A percentile compares a stretch with the other conserved stretches of the same genome.
Conservation (phyloP, 129 eudicot species). For the Dittrichia graveolens region DNA sequence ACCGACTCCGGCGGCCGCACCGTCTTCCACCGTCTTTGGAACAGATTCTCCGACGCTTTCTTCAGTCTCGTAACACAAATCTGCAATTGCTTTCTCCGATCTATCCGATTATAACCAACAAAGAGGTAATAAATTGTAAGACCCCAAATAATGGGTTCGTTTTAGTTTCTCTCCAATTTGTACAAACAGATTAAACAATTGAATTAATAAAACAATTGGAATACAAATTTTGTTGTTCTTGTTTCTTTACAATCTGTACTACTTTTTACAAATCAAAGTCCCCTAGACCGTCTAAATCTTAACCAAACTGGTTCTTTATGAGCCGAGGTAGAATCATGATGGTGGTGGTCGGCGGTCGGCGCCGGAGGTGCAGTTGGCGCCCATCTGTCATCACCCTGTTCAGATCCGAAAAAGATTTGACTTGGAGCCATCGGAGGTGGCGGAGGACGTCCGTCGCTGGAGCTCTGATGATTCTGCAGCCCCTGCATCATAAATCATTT, state of each 20-base stretch:
- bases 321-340: constrained; percentile 17
- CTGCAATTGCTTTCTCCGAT: constrained; percentile 26
- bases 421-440: constrained; percentile 41
- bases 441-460: constrained; percentile 38
- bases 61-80: constrained; percentile 11
- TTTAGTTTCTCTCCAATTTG: constrained; percentile 17
- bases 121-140: constrained; percentile 19
- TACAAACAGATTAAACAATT: constrained; percentile 21
- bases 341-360: constrained; percentile 23
- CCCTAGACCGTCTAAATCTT: constrained; percentile 45
- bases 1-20: constrained; percentile 37
- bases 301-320: constrained; percentile 39
- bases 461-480: constrained; percentile 22
- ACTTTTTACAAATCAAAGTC: constrained; percentile 6
- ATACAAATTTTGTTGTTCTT: constrained; percentile 21
- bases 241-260: constrained; percentile 30
- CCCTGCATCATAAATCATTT: constrained; percentile 22
- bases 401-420: constrained; percentile 18
- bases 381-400: constrained; percentile 33
- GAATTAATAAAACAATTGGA: constrained; percentile 24
- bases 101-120: constrained; percentile 14
- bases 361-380: constrained; percentile 43
- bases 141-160: constrained; percentile 15
- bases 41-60: constrained; percentile 27
- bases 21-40: constrained; percentile 52